Percentiles rank a stretch among this genome's conserved stretches.
Conservation (phyloP, 257 asterid genomes). For the Anisodus acutangulus region DNA sequence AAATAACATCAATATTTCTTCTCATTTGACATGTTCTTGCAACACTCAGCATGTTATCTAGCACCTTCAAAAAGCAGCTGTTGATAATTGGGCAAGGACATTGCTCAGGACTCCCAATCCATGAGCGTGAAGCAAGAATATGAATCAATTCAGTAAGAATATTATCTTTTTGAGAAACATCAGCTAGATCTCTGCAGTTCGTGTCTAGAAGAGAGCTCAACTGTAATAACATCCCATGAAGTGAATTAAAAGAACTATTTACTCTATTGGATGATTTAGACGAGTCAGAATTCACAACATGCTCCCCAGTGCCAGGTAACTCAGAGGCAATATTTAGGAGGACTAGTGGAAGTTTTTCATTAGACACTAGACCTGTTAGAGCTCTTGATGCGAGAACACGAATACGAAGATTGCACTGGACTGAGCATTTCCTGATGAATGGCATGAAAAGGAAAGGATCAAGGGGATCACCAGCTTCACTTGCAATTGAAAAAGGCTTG, state of each 20-base stretch:
- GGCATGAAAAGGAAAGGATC: conserved; percentile 91
- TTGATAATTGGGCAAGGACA: conserved; percentile 84
- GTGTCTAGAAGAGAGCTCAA: conserved; percentile 72
- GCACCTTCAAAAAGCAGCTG: conserved; percentile 60
- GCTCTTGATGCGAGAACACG: conserved; percentile 96
- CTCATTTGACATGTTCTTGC: conserved; percentile 65
- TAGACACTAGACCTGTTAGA: conserved; percentile 72
- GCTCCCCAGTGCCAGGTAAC: conserved; percentile 52
- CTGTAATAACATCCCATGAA: conserved; percentile 90
- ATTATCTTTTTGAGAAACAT: conserved; percentile 61
- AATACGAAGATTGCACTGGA: conserved; percentile 77
- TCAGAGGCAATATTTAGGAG: conserved; percentile 74
- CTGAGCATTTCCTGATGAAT: conserved; percentile 81
- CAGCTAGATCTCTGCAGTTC: conserved; percentile 77
- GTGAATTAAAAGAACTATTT: conserved; percentile 60
- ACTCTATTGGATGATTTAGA: conserved; percentile 32
- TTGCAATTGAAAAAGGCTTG: conserved; percentile 80
- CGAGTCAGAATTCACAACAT: conserved; percentile 33
- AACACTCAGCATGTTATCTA: conserved; percentile 80
- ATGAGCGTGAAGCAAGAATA: conserved; percentile 56
- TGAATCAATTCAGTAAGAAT: conserved; percentile 63
- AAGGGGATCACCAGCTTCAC: conserved; percentile 74
- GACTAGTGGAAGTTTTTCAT: conserved; percentile 73
- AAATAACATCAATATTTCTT: conserved; percentile 53
- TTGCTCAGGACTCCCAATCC: conserved; percentile 73